Percentiles rank a stretch among this genome's conserved stretches.
Evolutionary conservation across 140 eudicot genomes (phyloP).

Genomic region (Senecio squalidus): DNA sequence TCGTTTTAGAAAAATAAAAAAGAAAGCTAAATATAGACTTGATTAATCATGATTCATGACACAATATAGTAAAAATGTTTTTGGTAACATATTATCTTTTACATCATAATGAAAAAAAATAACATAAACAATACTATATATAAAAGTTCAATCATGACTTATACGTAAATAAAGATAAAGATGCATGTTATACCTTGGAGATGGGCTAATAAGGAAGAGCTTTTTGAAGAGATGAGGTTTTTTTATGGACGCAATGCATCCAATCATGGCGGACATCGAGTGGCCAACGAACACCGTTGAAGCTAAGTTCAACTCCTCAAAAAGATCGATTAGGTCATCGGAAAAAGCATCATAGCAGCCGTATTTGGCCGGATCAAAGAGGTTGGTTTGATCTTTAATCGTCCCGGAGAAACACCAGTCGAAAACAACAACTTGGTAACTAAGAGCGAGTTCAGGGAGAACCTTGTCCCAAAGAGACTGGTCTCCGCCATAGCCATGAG

Average conservation of each 20-base stretch:
- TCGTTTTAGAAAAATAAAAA: no score
- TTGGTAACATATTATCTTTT: no score
- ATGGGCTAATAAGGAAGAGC: slow-evolving; percentile 63
- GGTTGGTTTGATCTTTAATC: slow-evolving; percentile 42
- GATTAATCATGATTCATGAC: no score
- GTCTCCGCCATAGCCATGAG: slow-evolving; percentile 77
- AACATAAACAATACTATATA: no score
- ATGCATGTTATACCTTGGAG: slow-evolving; percentile 50
- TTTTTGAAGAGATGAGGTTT: slow-evolving; percentile 70
- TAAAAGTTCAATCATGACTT: no score
- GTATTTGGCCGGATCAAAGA: slow-evolving; percentile 50
- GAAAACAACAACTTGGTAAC: slow-evolving; percentile 40
- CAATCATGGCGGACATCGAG: slow-evolving; percentile 94
- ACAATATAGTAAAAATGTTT: no score
- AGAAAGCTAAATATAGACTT: no score
- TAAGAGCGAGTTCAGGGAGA: slow-evolving; percentile 21
- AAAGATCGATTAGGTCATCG: slow-evolving; percentile 53
- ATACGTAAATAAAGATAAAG: no score
- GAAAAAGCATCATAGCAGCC: slow-evolving; percentile 55
- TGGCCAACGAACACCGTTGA: slow-evolving; percentile 69
- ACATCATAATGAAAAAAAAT: no score
- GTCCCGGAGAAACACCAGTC: slow-evolving; percentile 86
- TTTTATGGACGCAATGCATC: slow-evolving; percentile 85
- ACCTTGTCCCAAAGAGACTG: slow-evolving; percentile 73
- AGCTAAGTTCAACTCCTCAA: slow-evolving; percentile 58